Evolutionary conservation across 176 grass and related monocot species (phyloP), one percentile per base, ranked within the genome.

Genomic region (Urochloa ruziziensis): DNA sequence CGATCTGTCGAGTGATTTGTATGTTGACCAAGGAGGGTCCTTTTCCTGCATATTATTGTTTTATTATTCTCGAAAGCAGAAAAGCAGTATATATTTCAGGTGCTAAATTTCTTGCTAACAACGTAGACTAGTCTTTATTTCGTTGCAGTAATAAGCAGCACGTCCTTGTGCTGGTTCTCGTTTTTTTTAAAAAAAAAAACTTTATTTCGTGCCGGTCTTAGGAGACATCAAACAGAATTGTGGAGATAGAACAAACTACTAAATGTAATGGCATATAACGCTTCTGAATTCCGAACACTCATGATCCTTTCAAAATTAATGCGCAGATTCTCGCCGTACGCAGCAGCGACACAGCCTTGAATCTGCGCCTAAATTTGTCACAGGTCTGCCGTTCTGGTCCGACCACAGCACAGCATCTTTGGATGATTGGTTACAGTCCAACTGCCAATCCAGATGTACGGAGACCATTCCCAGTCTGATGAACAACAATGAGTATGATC

Each of bases 351-450:
- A 43, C 79, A 58, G 58, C 15, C 25, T 30, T 78, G 39, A 54
- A 74, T 47, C 18, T 76, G 34, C 14, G 53, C 7, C 59, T 48
- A 64, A 34, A 36, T 66, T 67, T 67, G 44, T 67, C 44, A 52
- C 43, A 66, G 77, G 24, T 80, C 7, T 82, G 27, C 28, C 39
- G 23, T 47, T 72, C 19, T 73, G 37, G 37, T 61, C 80, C 52
- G 67, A 72, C 80, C 39, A 35, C 39, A 25, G 19, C 37, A 33
- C 19, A 46, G 61, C 46, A 46, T 54, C 60, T 4, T 48, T 42
- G 18, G 80, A 61, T 71, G 39, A 73, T 73, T 82, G 54, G 39
- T 48, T 72, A 28, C 52, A 33, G 36, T 61, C 80, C 54, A 70
- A 59, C 66, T 59, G 51, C 54, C 37, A 35, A 72, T 10, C 54